Conservation (phyloP, 148 eudicot genomes). For the Salicornia ramosissima region DNA sequence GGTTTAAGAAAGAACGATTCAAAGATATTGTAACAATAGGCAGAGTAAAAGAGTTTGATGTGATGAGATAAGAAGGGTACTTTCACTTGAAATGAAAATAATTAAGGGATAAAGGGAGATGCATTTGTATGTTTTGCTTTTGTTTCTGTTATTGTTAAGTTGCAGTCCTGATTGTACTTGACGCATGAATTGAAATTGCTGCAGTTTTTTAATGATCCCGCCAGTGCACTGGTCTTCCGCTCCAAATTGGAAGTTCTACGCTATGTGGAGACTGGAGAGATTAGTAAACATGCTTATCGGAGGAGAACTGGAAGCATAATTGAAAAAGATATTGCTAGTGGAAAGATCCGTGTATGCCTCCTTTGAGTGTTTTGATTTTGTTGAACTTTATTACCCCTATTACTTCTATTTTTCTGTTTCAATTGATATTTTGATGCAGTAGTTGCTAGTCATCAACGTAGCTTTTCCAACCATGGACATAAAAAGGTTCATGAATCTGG, state of each 20-base stretch:
- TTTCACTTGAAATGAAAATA: too few relatives aligned
- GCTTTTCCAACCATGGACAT: neutral
- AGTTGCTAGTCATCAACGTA: neutral
- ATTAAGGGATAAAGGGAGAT: neutral
- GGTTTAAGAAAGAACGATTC: neutral
- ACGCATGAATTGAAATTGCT: slow-evolving; percentile 11
- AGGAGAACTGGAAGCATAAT: slow-evolving; percentile 35
- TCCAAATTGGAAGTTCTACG: slow-evolving; percentile 62
- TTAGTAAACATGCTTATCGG: slow-evolving; percentile 53
- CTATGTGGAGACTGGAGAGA: slow-evolving; percentile 58
- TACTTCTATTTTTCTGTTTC: slow-evolving; percentile 14
- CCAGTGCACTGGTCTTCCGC: slow-evolving; percentile 57
- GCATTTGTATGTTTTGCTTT: neutral
- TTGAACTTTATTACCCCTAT: too few relatives aligned
- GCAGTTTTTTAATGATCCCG: slow-evolving; percentile 55
- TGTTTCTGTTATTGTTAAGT: too few relatives aligned
- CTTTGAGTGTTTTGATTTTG: neutral
- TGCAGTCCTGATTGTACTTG: neutral
- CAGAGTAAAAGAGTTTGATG: neutral
- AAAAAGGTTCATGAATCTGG: neutral
- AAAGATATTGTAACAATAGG: neutral
- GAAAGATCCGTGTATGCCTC: slow-evolving; percentile 37
- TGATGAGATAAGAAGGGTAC: neutral
- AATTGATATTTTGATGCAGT: neutral
- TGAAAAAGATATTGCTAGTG: slow-evolving; percentile 28